Conservation (phyloP, 2,329 filamentous ascomycete species). For the Penicillium janthinellum region DNA sequence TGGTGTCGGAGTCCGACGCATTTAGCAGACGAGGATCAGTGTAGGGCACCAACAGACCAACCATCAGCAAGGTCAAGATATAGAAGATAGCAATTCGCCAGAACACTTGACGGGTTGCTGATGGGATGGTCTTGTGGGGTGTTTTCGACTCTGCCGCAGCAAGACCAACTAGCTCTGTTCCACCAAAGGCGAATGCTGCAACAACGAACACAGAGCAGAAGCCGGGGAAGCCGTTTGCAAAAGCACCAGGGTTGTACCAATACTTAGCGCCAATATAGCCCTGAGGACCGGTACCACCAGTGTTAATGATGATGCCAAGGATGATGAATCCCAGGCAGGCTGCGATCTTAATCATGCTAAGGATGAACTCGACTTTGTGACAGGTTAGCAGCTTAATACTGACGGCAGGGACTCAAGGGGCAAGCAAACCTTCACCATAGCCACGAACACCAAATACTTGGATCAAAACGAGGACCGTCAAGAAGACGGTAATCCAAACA, state of each 20-base stretch:
- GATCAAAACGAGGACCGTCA: background rate
- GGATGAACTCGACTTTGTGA: background rate
- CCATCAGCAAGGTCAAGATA: background rate
- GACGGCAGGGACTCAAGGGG: background rate
- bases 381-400: background rate
- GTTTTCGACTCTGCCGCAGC: conserved; percentile 56
- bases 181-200: conserved; percentile 58
- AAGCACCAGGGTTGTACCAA: conserved; percentile 31
- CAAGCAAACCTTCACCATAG: background rate
- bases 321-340: conserved; percentile 52
- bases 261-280: conserved; percentile 22
- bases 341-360: background rate
- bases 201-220: conserved; percentile 58
- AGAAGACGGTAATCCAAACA: background rate
- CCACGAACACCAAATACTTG: background rate
- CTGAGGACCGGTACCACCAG: conserved; percentile 38
- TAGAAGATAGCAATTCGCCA: background rate
- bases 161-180: conserved; percentile 56
- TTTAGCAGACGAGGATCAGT: background rate
- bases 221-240: conserved; percentile 49
- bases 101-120: conserved; percentile 43
- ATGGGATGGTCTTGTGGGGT: conserved; percentile 50
- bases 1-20: background rate
- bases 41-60: background rate
- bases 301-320: conserved; percentile 67